These are phyloP conservation scores for Ogataea nitratoaversa DNA, from an alignment of 805 yeast genomes.

Conservation along the genomic window DNA sequence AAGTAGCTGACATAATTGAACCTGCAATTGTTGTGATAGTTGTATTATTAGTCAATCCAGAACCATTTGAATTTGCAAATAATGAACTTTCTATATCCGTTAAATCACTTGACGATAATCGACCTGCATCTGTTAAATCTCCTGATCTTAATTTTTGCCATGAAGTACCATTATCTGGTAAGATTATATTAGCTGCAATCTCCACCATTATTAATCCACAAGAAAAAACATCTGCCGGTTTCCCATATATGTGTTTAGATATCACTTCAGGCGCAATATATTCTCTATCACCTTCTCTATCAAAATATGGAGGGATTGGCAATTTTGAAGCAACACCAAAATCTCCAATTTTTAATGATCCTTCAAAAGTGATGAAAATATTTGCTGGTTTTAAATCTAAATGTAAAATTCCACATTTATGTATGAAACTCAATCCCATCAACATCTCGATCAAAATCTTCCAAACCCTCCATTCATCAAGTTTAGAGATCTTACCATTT, in stretches of 20 bases:
- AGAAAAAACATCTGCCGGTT: slow-evolving; percentile 93
- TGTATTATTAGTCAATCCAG: slow-evolving; percentile 13
- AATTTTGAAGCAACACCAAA: slow-evolving; percentile 88
- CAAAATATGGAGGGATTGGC: slow-evolving; percentile 71
- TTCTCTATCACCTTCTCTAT: slow-evolving; percentile 95
- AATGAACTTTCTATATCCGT: slow-evolving; percentile 27
- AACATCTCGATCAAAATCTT: slow-evolving; percentile 83
- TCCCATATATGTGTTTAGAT: slow-evolving; percentile 74
- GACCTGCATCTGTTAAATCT: slow-evolving; percentile 92
- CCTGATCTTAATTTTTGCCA: slow-evolving; percentile 97
- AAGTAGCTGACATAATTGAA: slow-evolving; percentile 3
- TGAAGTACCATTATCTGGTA: slow-evolving; percentile 94
- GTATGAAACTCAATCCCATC: slow-evolving; percentile 77
- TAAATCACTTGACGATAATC: slow-evolving; percentile 68
- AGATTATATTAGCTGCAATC: slow-evolving; percentile 88
- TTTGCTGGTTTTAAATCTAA: slow-evolving; percentile 95
- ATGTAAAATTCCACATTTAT: slow-evolving; percentile 72
- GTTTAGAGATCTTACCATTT: slow-evolving; percentile 65
- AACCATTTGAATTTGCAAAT: slow-evolving; percentile 17
- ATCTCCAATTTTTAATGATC: slow-evolving; percentile 90
- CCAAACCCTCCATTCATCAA: slow-evolving; percentile 98
- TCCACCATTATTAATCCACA: slow-evolving; percentile 90
- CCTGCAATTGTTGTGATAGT: slow-evolving; percentile 2
- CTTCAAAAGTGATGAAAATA: slow-evolving; percentile 90
- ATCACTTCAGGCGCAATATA: slow-evolving; percentile 97